Percentiles rank a stretch among this genome's conserved stretches.
phyloP scores from a whole-genome alignment of 1,284 basidiomycete genomes.

The Fomes fomentarius region DNA sequence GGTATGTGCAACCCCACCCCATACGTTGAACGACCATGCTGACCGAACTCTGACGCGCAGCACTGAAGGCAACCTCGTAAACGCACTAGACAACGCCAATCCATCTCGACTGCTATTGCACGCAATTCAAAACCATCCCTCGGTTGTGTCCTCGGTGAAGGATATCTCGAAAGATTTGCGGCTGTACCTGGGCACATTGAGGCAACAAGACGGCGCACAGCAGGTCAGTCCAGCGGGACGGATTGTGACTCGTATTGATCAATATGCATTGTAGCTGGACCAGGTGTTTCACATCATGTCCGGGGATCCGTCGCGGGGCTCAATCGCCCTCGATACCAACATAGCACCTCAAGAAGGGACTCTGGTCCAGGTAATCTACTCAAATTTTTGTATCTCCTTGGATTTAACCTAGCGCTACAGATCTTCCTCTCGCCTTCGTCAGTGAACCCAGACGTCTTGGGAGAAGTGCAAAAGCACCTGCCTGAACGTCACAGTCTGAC shows the following conservation, averaged over 20 bases:
- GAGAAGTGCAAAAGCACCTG: neutral
- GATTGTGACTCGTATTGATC: conserved; percentile 25
- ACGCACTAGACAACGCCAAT: conserved; percentile 63
- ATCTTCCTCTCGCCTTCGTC: conserved; percentile 15
- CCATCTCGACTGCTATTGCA: conserved; percentile 72
- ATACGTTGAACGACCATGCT: too few relatives aligned
- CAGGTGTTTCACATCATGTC: conserved; percentile 67
- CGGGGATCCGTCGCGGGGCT: conserved; percentile 81
- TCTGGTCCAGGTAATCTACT: conserved; percentile 55
- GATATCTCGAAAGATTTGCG: conserved; percentile 15
- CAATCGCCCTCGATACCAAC: conserved; percentile 69
- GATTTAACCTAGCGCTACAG: conserved; percentile 11
- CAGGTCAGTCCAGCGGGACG: conserved; percentile 27
- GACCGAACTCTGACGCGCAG: conserved; percentile 41
- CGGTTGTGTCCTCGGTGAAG: neutral
- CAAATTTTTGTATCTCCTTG: conserved; percentile 3
- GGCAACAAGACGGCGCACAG: conserved; percentile 20
- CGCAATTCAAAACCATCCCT: conserved; percentile 48
- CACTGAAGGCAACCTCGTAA: conserved; percentile 80
- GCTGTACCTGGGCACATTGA: conserved; percentile 54
- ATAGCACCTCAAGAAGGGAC: conserved; percentile 60
- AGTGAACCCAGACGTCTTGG: conserved; percentile 3
- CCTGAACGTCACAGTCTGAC: conserved; percentile 8
- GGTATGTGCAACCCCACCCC: conserved; percentile 39
- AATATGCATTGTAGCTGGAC: conserved; percentile 35